Base-by-base conservation (phyloP, 345 rosid genomes). In the Ailanthus altissimus region DNA sequence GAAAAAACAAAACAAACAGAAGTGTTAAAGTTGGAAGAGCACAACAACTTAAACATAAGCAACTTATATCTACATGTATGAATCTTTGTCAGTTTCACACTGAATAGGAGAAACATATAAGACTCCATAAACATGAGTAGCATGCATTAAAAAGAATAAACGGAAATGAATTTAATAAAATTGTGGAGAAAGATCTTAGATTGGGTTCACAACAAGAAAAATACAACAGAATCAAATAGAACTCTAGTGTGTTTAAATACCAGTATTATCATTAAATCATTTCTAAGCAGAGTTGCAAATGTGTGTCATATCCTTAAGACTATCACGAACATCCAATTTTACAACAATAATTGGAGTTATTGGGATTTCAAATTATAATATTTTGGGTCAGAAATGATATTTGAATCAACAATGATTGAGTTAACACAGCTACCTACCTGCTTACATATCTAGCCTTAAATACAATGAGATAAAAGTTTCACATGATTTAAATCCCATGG, bases 401-500 rank as follows among this genome's bases (percentile, higher is more conserved):
- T 42, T 8, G 21, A 36, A 78, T 53, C 60, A n/a, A 20, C 64
- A 62, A 36, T 14, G 12, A 46, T 59, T 53, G 54, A 45, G 36
- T 47, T 38, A 42, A 72, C 42, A 26, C 47, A 50, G 60, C 67
- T 36, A 72, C 25, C 51, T 70, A 53, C 63, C 70, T 26, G 5
- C 40, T 51, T 32, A 32, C 38, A 61, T 25, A 28, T 56, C 61
- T 32, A 18, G 57, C 74, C 63, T 75, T 45, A 3, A 71, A 56
- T 36, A 49, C 4, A 42, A 43, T 45, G 38, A 57, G 23, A 43
- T 26, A 74, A 58, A 46, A 38, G 11, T 7, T 47, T 66, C 26
- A 40, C 13, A 74, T 45, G 43, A 76, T 66, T 76, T 36, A 57
- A 63, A 71, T 60, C 25, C 70, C 47, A 57, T 56, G 62, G 36